A percentile compares a stretch with the other conserved stretches of the same genome.
phyloP scores from a whole-genome alignment of 306 rosid species.

The Phaseolus lunatus region DNA sequence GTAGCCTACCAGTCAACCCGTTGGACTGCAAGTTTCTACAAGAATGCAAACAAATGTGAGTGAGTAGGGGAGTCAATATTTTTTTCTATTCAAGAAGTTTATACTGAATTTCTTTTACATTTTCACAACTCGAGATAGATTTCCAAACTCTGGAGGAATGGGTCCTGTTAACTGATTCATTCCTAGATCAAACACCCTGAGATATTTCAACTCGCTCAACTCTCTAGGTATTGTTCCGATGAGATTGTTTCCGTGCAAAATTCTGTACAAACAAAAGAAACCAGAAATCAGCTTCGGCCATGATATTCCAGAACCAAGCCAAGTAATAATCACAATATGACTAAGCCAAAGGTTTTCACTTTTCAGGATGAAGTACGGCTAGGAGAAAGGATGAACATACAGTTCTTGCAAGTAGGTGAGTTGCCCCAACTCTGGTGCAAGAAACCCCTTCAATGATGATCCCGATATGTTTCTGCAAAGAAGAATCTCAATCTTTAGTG shows the following conservation, averaged over 20 bases:
- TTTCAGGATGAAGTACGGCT: neutral
- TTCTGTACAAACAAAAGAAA: constrained; percentile 57
- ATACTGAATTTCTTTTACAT: constrained; percentile 61
- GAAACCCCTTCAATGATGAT: constrained; percentile 74
- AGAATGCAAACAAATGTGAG: constrained; percentile 42
- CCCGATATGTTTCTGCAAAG: constrained; percentile 82
- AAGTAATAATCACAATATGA: constrained; percentile 16
- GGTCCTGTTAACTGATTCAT: constrained; percentile 78
- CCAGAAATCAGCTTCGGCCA: constrained; percentile 43
- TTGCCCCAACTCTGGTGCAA: constrained; percentile 81
- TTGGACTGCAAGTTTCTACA: constrained; percentile 88
- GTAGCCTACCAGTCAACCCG: constrained; percentile 77
- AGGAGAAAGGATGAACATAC: constrained; percentile 57
- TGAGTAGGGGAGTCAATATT: constrained; percentile 38
- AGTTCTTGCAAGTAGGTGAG: constrained; percentile 79
- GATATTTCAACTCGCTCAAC: constrained; percentile 66
- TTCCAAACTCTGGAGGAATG: constrained; percentile 88
- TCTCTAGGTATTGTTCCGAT: constrained; percentile 86
- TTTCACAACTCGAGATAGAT: constrained; percentile 61
- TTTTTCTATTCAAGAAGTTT: constrained; percentile 21
- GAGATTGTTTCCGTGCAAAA: constrained; percentile 77
- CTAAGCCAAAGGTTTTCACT: constrained; percentile 18
- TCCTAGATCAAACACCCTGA: constrained; percentile 88
- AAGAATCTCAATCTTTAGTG: constrained; percentile 41
- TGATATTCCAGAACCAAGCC: constrained; percentile 18